These are phyloP conservation scores for Anastatica hierochuntica DNA, from an alignment of 345 rosid species.

Conservation along the genomic window DNA sequence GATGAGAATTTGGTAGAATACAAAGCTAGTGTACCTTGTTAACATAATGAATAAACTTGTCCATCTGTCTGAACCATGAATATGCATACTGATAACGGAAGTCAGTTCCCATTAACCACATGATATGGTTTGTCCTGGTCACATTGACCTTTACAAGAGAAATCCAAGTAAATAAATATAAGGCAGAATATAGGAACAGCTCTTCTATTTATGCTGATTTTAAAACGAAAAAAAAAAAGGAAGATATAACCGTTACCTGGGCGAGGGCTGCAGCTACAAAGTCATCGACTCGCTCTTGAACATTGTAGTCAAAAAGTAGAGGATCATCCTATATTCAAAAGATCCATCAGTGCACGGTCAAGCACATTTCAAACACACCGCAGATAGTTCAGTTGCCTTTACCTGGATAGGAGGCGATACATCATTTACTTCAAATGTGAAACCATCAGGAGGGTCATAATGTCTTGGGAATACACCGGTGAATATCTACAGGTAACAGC, in stretches of 20 bases:
- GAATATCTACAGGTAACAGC: slow-evolving; percentile 48
- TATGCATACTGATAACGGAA: slow-evolving; percentile 89
- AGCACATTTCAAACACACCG: slow-evolving; percentile 4
- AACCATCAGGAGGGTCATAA: slow-evolving; percentile 94
- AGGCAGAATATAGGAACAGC: not conserved
- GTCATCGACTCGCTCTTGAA: slow-evolving; percentile 79
- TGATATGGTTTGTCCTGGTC: slow-evolving; percentile 81
- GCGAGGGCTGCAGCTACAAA: slow-evolving; percentile 81
- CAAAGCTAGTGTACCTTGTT: slow-evolving; percentile 43
- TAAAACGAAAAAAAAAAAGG: too few species aligned
- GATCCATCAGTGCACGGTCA: slow-evolving; percentile 16
- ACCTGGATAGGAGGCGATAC: slow-evolving; percentile 90
- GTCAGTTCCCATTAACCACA: slow-evolving; percentile 97
- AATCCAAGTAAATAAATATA: not conserved
- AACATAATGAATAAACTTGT: slow-evolving; percentile 93
- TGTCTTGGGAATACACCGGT: slow-evolving; percentile 86
- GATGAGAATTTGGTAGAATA: not conserved
- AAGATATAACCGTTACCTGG: slow-evolving; percentile 37
- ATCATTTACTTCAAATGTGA: slow-evolving; percentile 75
- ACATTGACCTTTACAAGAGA: slow-evolving; percentile 58
- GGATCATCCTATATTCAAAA: slow-evolving; percentile 56
- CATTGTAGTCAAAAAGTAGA: slow-evolving; percentile 73
- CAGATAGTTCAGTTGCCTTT: slow-evolving; percentile 9
- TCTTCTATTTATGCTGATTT: not conserved
- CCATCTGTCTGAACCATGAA: slow-evolving; percentile 96